Percentiles rank a stretch among this genome's conserved stretches.
Evolutionary conservation across 441 rosid species (phyloP).

Genomic region (Adansonia grandidieri): DNA sequence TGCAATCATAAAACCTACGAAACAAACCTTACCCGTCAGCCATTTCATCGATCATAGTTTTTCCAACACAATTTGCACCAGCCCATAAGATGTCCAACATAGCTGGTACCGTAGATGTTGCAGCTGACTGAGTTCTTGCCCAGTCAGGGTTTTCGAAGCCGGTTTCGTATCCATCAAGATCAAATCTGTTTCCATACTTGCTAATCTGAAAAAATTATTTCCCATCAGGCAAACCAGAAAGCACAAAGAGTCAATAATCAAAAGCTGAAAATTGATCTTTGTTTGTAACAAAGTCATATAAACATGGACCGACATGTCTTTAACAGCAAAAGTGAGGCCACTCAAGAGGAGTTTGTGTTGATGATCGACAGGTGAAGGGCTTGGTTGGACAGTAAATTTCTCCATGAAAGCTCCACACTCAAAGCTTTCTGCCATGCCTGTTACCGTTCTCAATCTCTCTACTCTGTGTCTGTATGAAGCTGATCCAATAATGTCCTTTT

Average conservation of each 20-base stretch:
- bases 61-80: conserved; percentile 78
- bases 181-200: conserved; percentile 56
- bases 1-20: neutral
- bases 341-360: too few relatives aligned
- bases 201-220: neutral
- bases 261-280: neutral
- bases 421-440: too few relatives aligned
- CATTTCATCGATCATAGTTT: conserved; percentile 88
- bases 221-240: neutral
- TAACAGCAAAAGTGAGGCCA: too few relatives aligned
- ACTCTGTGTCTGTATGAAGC: too few relatives aligned
- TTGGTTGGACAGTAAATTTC: too few relatives aligned
- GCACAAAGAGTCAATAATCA: conserved; percentile 3
- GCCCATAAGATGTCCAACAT: conserved; percentile 61
- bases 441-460: too few relatives aligned
- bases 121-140: conserved; percentile 76
- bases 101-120: conserved; percentile 49
- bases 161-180: conserved; percentile 72
- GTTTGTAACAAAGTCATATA: neutral
- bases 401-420: too few relatives aligned
- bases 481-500: too few relatives aligned
- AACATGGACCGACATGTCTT: too few relatives aligned
- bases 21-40: conserved; percentile 62
- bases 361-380: too few relatives aligned
- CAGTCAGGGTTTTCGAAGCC: conserved; percentile 95